Evolutionary conservation across 1,284 basidiomycete genomes (phyloP), one percentile per base, ranked within the genome.

Genomic region (Apiotrichum siamense): DNA sequence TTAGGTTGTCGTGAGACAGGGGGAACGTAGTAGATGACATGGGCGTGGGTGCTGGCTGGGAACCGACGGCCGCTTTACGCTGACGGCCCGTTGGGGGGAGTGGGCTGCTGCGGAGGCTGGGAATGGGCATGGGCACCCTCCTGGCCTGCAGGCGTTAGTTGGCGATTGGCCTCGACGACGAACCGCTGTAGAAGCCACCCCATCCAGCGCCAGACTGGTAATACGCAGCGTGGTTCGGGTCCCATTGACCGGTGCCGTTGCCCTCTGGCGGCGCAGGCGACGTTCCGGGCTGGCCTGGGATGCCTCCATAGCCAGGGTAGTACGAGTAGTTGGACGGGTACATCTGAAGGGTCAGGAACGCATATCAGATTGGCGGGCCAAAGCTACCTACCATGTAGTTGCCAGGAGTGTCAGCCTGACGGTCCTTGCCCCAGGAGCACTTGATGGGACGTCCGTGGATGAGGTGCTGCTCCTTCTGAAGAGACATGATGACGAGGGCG

Each of bases 391-490:
- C 55, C 55, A 56, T 52, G 41, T 47, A 56, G 17, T 35, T 35
- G 13, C 50, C 48, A n/a, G 53, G 50, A 3, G 51, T 35, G 26
- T 58, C 57, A 26, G 58, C 51, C 44, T 65, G 62, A 52, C 89
- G 81, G 70, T 97, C 93, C 76, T 97, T 97, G 57, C 94, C 94
- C 94, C 94, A 98, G 61, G 89, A 91, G 74, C 90, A 94, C 75
- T 96, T 94, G 78, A 97, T 87, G 13, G 90, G 90, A 38, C 94
- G 78, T 44, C 93, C 93, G 64, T 97, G 94, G 26, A 97, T 87
- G 79, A 90, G 87, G 74, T 90, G 87, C 41, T 31, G 41, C 74
- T 90, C 87, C 49, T 93, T 92, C 73, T 93, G 89, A 48, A 97
- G 78, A 67, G 94, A 88, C 57, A 92, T 86, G 66, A 98, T 97